A percentile compares a stretch with the other conserved stretches of the same genome.
These are phyloP conservation scores for Blumeria graminis DNA, from an alignment of 2,329 filamentous ascomycete species.

Conservation along the genomic window DNA sequence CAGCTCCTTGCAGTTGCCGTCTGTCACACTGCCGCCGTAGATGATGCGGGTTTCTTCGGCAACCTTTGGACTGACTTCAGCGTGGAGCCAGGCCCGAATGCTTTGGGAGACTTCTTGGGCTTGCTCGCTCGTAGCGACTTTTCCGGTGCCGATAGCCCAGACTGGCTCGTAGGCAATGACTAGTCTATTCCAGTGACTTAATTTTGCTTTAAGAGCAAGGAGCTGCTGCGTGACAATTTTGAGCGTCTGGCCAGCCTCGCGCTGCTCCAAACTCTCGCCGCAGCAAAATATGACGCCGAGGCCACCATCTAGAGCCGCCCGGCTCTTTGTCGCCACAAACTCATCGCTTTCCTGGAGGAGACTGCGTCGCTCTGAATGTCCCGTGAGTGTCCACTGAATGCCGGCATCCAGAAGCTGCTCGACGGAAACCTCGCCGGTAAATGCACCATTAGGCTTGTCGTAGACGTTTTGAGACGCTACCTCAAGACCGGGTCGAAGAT, in stretches of 20 bases:
- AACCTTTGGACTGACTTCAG: slow-evolving; percentile 48
- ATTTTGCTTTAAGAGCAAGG: slow-evolving; percentile 52
- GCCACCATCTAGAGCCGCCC: slow-evolving; percentile 69
- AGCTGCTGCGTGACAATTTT: slow-evolving; percentile 70
- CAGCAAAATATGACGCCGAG: slow-evolving; percentile 89
- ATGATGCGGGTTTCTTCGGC: slow-evolving; percentile 79
- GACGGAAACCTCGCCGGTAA: slow-evolving; percentile 89
- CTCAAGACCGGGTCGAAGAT: slow-evolving; percentile 50
- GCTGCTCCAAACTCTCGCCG: slow-evolving; percentile 83
- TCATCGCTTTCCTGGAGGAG: slow-evolving; percentile 70
- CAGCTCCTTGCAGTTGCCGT: slow-evolving; percentile 94
- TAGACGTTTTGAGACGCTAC: slow-evolving; percentile 93
- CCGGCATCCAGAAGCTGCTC: slow-evolving; percentile 71
- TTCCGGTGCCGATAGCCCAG: slow-evolving; percentile 88
- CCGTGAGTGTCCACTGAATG: slow-evolving; percentile 76
- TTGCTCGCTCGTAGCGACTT: slow-evolving; percentile 71
- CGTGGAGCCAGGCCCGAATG: slow-evolving; percentile 71
- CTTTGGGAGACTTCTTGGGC: slow-evolving; percentile 84
- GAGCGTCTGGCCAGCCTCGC: slow-evolving; percentile 66
- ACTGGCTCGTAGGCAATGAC: slow-evolving; percentile 98
- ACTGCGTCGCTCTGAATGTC: slow-evolving; percentile 85
- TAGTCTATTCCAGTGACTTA: slow-evolving; percentile 76
- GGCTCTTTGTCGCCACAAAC: slow-evolving; percentile 81
- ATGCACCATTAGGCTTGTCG: slow-evolving; percentile 90
- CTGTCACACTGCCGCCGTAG: slow-evolving; percentile 87